Evolutionary conservation across 2,329 filamentous ascomycete species (phyloP).

Genomic region (Phoma sp.): DNA sequence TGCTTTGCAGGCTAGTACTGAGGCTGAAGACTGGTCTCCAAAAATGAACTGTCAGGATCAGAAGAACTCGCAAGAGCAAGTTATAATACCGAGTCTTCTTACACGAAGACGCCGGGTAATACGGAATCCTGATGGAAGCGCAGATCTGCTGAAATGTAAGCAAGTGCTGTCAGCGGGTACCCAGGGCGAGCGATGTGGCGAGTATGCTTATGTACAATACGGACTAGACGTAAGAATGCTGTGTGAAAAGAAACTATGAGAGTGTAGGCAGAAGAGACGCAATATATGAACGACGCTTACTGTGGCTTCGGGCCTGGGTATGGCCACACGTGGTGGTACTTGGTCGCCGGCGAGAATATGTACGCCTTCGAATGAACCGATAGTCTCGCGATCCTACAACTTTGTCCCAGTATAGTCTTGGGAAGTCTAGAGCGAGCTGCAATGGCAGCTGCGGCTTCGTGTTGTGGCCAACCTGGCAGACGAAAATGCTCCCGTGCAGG

Average conservation of each 20-base stretch:
- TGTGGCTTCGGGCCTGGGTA: constrained; percentile 18
- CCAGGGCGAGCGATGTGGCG: background rate
- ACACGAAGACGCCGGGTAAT: background rate
- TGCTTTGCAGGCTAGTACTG: background rate
- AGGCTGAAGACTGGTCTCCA: background rate
- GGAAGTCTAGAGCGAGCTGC: constrained; percentile 8
- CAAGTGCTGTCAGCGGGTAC: constrained; percentile 7
- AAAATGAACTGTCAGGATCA: background rate
- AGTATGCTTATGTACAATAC: background rate
- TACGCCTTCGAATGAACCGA: background rate
- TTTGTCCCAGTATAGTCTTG: background rate
- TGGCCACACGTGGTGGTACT: constrained; percentile 26
- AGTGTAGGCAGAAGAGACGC: background rate
- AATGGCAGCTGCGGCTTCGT: constrained; percentile 18
- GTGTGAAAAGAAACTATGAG: background rate
- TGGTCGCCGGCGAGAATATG: constrained; percentile 23
- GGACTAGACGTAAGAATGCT: background rate
- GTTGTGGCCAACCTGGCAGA: constrained; percentile 32
- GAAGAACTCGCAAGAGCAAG: background rate
- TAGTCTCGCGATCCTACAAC: background rate
- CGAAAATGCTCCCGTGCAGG: constrained; percentile 37
- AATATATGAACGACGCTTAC: constrained; percentile 29
- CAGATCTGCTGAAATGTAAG: constrained; percentile 6
- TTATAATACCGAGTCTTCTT: background rate
- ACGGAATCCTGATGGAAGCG: background rate